phyloP scores from a whole-genome alignment of 306 rosid species.

The Vigna nakashimae region DNA sequence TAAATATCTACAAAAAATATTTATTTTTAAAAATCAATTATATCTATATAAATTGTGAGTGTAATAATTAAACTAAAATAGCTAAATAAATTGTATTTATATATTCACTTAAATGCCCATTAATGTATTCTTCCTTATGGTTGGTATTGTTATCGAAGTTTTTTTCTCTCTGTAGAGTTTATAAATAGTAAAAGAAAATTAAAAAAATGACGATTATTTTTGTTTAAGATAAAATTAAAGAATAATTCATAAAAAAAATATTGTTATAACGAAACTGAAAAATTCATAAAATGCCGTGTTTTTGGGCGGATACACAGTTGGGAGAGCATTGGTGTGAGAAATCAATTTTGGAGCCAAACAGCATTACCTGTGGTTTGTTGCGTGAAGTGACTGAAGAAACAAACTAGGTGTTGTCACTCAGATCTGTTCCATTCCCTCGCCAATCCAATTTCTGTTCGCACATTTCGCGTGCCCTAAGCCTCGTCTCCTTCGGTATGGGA shows the following conservation, averaged over 20 bases:
- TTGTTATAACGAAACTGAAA: not conserved
- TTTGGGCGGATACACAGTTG: not conserved
- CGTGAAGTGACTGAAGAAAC: not conserved
- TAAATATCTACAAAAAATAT: too few species aligned
- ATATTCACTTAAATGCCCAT: too few species aligned
- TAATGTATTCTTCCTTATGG: too few species aligned
- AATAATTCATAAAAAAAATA: too few species aligned
- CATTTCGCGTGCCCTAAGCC: constrained; percentile 33
- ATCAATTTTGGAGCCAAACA: constrained; percentile 30
- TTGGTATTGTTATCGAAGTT: too few species aligned
- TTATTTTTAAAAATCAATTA: too few species aligned
- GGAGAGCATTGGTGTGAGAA: not conserved
- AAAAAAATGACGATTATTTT: too few species aligned
- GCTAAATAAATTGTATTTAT: too few species aligned
- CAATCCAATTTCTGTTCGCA: not conserved
- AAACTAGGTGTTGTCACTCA: constrained; percentile 7
- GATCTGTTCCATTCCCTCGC: not conserved
- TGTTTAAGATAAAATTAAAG: not conserved
- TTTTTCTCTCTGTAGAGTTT: too few species aligned
- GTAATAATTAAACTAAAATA: too few species aligned
- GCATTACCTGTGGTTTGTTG: not conserved
- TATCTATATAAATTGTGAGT: too few species aligned
- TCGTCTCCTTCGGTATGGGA: not conserved
- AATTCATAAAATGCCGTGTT: not conserved
- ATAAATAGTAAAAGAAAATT: too few species aligned